phyloP scores from a whole-genome alignment of 768 basidiomycete genomes.

The Clathrus columnatus region DNA sequence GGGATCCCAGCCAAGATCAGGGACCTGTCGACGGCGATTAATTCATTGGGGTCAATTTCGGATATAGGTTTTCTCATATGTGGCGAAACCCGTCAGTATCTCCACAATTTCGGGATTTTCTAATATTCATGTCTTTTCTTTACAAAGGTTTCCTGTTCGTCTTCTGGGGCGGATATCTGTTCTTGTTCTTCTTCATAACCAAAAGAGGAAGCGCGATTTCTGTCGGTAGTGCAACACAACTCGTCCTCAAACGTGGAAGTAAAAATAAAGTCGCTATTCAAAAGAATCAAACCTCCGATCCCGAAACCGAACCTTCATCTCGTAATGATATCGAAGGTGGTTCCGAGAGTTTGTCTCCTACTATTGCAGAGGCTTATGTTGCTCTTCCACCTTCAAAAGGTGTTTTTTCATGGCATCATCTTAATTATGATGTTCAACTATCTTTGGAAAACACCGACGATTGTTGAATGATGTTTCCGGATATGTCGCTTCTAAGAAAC shows the following conservation, averaged over 20 bases:
- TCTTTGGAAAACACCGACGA: slow-evolving; percentile 33
- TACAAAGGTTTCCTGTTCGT: slow-evolving; percentile 51
- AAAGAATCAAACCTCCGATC: slow-evolving; percentile 12
- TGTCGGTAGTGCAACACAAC: slow-evolving; percentile 31
- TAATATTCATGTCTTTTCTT: neutral
- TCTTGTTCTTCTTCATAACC: slow-evolving; percentile 47
- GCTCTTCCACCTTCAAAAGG: slow-evolving; percentile 18
- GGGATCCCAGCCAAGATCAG: slow-evolving; percentile 52
- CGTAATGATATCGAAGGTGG: neutral
- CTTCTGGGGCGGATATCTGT: slow-evolving; percentile 52
- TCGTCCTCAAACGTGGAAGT: slow-evolving; percentile 67
- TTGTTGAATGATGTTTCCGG: slow-evolving; percentile 71
- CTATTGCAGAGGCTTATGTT: slow-evolving; percentile 23
- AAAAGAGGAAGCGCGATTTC: slow-evolving; percentile 37
- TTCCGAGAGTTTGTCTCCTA: neutral
- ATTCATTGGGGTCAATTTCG: slow-evolving; percentile 41
- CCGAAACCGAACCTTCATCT: slow-evolving; percentile 17
- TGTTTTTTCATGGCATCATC: slow-evolving; percentile 73
- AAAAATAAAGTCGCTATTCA: slow-evolving; percentile 9
- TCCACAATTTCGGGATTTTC: neutral
- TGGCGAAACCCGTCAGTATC: slow-evolving; percentile 38
- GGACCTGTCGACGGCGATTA: slow-evolving; percentile 43
- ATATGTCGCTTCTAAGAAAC: slow-evolving; percentile 73
- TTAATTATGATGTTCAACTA: slow-evolving; percentile 58
- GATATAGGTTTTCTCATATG: slow-evolving; percentile 37